Conservation (phyloP, 352 stramenopile species). For the Pythium volutum region DNA sequence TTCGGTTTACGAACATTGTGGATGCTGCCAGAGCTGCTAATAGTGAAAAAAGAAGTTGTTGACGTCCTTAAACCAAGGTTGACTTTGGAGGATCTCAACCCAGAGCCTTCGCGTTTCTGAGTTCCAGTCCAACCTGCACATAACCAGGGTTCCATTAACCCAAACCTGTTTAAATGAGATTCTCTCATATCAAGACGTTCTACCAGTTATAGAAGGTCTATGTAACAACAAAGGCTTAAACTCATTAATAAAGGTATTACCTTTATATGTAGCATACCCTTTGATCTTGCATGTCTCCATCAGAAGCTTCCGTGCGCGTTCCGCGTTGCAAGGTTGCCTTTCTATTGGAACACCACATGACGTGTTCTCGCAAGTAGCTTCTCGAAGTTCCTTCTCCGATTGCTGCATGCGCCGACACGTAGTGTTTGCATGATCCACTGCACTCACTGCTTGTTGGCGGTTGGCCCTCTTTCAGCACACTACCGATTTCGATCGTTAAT, state of each 20-base stretch:
- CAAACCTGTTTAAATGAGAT: constrained; percentile 4
- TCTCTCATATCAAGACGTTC: neutral
- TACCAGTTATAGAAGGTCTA: neutral
- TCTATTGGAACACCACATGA: constrained; percentile 16
- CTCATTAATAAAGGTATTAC: neutral
- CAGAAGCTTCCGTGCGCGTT: constrained; percentile 28
- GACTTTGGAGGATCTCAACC: neutral
- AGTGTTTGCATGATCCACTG: too few species aligned
- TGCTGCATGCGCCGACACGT: neutral
- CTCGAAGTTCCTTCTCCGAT: constrained; percentile 11
- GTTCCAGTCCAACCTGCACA: constrained; percentile 12
- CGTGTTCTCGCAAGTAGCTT: constrained; percentile 26
- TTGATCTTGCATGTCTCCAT: constrained; percentile 9
- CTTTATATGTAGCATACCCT: neutral
- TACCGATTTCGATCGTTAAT: constrained; percentile 21
- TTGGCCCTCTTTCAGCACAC: neutral
- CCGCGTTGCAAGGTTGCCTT: constrained; percentile 7
- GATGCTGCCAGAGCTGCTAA: neutral
- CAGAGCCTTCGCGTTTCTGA: constrained; percentile 22
- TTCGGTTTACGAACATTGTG: constrained; percentile 14
- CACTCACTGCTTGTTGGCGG: neutral
- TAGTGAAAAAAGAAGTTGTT: too few species aligned
- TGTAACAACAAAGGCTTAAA: neutral
- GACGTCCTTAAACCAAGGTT: constrained; percentile 11
- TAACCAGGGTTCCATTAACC: constrained; percentile 3